A percentile compares a stretch with the other conserved stretches of the same genome.
Conservation (phyloP, 179 eudicot genomes). For the Vitellaria paradoxa region DNA sequence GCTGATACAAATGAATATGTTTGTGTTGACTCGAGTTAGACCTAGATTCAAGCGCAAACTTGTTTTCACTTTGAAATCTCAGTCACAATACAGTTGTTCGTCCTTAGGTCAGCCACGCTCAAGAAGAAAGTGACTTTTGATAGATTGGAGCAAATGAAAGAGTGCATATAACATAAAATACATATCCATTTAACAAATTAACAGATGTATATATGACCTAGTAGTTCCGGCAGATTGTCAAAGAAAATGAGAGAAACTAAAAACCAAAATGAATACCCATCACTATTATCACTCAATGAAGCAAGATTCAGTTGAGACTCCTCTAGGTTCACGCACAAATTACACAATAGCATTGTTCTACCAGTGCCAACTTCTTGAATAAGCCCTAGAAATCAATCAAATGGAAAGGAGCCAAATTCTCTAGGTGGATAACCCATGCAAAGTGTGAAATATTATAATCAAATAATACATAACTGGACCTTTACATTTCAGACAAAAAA, state of each 20-base stretch:
- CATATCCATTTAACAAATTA: not conserved
- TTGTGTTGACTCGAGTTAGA: no score
- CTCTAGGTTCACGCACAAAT: slow-evolving; percentile 32
- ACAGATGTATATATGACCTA: slow-evolving; percentile 1
- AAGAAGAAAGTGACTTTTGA: no score
- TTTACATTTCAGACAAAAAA: slow-evolving; percentile 54
- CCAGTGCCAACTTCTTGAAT: slow-evolving; percentile 43
- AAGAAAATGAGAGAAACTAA: not conserved
- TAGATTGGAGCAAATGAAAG: no score
- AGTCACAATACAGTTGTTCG: no score
- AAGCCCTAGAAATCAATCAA: slow-evolving; percentile 29
- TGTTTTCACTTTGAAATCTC: no score
- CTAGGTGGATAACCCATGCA: no score
- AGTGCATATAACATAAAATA: not conserved
- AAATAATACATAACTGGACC: slow-evolving; percentile 30
- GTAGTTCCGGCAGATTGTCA: no score
- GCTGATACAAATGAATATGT: no score
- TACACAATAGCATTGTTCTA: slow-evolving; percentile 37
- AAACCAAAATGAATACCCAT: slow-evolving; percentile 45
- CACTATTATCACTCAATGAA: slow-evolving; percentile 21
- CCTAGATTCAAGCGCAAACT: no score
- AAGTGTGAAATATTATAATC: slow-evolving; percentile 10
- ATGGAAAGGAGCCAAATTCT: not conserved
- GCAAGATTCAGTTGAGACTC: slow-evolving; percentile 31
- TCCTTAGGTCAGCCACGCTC: no score